A percentile compares a stretch with the other conserved stretches of the same genome.
Evolutionary conservation across 1,284 basidiomycete species (phyloP).

Genomic region (Malassezia vespertilionis): DNA sequence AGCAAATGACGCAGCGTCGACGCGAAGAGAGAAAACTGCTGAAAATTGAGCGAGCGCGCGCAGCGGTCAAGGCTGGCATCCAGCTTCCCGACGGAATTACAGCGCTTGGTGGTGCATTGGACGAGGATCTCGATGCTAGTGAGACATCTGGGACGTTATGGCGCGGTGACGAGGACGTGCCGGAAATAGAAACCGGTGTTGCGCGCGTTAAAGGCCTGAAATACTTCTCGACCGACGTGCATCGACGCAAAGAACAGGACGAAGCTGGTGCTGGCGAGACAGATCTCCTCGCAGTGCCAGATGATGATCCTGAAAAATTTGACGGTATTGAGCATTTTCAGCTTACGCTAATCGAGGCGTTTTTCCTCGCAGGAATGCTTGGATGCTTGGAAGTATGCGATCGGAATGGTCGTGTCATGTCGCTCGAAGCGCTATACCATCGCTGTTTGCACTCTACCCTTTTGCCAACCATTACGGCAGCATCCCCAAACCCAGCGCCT

Average conservation of each 20-base stretch:
- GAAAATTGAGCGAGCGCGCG: constrained; percentile 43
- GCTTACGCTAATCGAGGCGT: constrained; percentile 78
- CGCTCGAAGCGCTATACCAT: constrained; percentile 22
- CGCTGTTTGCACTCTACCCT: constrained; percentile 21
- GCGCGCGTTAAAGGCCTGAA: constrained; percentile 37
- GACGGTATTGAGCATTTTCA: constrained; percentile 82
- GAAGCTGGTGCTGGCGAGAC: background rate
- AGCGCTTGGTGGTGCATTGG: constrained; percentile 43
- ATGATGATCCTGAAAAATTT: constrained; percentile 44
- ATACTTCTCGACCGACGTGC: constrained; percentile 31
- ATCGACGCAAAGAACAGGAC: constrained; percentile 23
- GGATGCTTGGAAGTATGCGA: constrained; percentile 64
- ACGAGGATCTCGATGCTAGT: constrained; percentile 18
- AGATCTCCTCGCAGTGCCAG: background rate
- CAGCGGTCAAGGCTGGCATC: constrained; percentile 40
- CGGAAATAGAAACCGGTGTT: constrained; percentile 26
- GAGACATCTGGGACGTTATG: constrained; percentile 15
- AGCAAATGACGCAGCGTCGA: constrained; percentile 40
- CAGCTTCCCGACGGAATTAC: constrained; percentile 38
- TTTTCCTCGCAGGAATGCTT: constrained; percentile 74
- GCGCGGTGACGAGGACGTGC: constrained; percentile 31
- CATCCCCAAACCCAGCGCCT: too few species aligned
- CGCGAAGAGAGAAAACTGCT: constrained; percentile 39
- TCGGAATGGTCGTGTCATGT: constrained; percentile 6
- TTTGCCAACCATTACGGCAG: constrained; percentile 15